Percentiles rank a stretch among this genome's conserved stretches.
These are phyloP conservation scores for Solanum raphanifolium DNA, from an alignment of 257 asterid species.

Conservation along the genomic window DNA sequence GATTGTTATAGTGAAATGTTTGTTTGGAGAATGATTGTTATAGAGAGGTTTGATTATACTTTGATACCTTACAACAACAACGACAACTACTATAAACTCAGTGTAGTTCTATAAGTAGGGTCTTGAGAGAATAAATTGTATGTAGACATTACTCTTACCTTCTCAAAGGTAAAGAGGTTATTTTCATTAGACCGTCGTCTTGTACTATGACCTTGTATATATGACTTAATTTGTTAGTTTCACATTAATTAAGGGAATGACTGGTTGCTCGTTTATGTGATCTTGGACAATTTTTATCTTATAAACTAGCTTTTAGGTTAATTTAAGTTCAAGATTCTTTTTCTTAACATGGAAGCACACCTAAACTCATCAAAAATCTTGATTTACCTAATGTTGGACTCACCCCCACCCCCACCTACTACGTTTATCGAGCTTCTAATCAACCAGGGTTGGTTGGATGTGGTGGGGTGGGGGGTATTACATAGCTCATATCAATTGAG, in stretches of 20 bases:
- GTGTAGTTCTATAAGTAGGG: neutral
- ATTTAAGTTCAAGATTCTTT: too few species aligned
- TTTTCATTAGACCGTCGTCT: neutral
- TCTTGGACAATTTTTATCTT: neutral
- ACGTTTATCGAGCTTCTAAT: neutral
- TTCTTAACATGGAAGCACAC: neutral
- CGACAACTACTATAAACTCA: neutral
- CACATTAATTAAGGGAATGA: neutral
- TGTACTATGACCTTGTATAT: neutral
- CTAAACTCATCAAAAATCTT: neutral
- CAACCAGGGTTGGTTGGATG: neutral
- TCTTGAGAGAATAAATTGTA: too few species aligned
- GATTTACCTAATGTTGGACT: neutral
- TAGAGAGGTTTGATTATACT: neutral
- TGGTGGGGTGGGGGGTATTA: neutral
- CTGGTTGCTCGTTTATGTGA: neutral
- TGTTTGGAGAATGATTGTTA: neutral
- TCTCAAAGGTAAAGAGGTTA: neutral
- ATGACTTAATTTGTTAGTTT: neutral
- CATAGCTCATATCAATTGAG: neutral
- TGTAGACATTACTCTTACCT: neutral
- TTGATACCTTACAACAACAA: neutral
- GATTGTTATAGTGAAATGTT: neutral
- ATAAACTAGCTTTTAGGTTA: neutral
- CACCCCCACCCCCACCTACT: neutral